A percentile compares a stretch with the other conserved stretches of the same genome.
These are phyloP conservation scores for Emmonsiellopsis sp. DNA, from an alignment of 2,329 filamentous ascomycete genomes.

Conservation along the genomic window DNA sequence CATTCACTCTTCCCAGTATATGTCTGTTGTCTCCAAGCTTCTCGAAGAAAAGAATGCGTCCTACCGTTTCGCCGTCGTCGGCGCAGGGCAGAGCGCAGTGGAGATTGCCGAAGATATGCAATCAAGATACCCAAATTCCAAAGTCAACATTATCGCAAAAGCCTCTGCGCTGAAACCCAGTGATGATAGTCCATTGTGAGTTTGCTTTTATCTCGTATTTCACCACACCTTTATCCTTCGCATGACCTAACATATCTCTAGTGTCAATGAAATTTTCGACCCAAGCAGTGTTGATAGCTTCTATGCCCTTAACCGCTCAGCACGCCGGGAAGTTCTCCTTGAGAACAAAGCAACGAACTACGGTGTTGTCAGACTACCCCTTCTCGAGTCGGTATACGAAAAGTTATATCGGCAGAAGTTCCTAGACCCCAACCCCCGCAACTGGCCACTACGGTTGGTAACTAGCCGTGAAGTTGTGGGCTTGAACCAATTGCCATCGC, in stretches of 20 bases:
- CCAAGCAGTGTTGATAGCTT: slow-evolving; percentile 71
- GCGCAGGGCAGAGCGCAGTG: slow-evolving; percentile 83
- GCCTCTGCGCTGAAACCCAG: slow-evolving; percentile 77
- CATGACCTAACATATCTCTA: slow-evolving; percentile 24
- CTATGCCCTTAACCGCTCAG: slow-evolving; percentile 55
- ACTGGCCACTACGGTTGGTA: slow-evolving; percentile 77
- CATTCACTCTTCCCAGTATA: slow-evolving; percentile 83
- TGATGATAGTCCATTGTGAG: slow-evolving; percentile 92
- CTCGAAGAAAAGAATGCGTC: slow-evolving; percentile 30
- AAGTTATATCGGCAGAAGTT: slow-evolving; percentile 79
- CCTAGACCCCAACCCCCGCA: slow-evolving; percentile 54
- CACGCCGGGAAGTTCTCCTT: slow-evolving; percentile 52
- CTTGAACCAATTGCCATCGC: slow-evolving; percentile 44
- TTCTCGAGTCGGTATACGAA: slow-evolving; percentile 84
- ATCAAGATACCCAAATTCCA: slow-evolving; percentile 68
- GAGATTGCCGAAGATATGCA: slow-evolving; percentile 92
- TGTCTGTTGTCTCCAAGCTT: slow-evolving; percentile 31
- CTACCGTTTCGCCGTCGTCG: slow-evolving; percentile 74
- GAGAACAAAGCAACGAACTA: slow-evolving; percentile 85
- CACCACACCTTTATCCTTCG: neutral
- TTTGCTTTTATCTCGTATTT: slow-evolving; percentile 14
- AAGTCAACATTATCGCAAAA: slow-evolving; percentile 70
- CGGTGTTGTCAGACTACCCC: slow-evolving; percentile 79
- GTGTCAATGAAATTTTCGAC: slow-evolving; percentile 94
- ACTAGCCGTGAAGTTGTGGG: slow-evolving; percentile 56